Evolutionary conservation across 306 rosid species (phyloP).

Genomic region (Sophora flavescens): DNA sequence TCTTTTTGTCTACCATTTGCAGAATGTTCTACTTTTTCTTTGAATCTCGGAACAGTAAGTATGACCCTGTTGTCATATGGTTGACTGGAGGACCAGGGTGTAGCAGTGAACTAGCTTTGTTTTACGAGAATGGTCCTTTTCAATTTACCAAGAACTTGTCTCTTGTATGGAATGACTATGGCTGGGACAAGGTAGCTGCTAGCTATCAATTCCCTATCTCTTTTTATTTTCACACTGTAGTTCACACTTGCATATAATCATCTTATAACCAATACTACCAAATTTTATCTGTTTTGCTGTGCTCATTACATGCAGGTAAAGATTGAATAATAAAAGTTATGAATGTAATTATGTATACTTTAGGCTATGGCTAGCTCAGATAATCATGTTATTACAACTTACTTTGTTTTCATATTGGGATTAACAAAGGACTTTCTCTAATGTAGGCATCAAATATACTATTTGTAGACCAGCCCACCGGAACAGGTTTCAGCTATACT

Average conservation of each 20-base stretch:
- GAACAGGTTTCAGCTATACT: conserved; percentile 95
- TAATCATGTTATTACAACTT: background rate
- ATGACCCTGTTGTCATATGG: conserved; percentile 88
- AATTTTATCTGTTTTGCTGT: conserved; percentile 1
- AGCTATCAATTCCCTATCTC: background rate
- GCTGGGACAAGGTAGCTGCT: conserved; percentile 94
- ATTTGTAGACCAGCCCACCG: conserved; percentile 85
- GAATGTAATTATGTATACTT: background rate
- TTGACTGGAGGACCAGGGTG: conserved; percentile 97
- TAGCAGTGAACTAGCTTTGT: conserved; percentile 91
- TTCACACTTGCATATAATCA: background rate
- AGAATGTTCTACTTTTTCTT: conserved; percentile 97
- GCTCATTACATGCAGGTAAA: conserved; percentile 20
- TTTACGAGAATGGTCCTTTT: conserved; percentile 95
- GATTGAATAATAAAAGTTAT: background rate
- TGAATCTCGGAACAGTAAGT: conserved; percentile 72
- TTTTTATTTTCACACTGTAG: conserved; percentile 15
- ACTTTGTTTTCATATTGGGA: background rate
- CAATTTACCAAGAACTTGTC: conserved; percentile 69
- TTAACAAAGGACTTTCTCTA: background rate
- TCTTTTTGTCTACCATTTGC: conserved; percentile 28
- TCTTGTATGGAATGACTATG: conserved; percentile 85
- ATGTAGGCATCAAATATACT: conserved; percentile 86
- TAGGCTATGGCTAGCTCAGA: conserved; percentile 16
- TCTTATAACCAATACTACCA: background rate